A percentile compares a stretch with the other conserved stretches of the same genome.
phyloP scores from a whole-genome alignment of 2,329 filamentous ascomycete genomes.

The Aspergillus chevalieri region DNA sequence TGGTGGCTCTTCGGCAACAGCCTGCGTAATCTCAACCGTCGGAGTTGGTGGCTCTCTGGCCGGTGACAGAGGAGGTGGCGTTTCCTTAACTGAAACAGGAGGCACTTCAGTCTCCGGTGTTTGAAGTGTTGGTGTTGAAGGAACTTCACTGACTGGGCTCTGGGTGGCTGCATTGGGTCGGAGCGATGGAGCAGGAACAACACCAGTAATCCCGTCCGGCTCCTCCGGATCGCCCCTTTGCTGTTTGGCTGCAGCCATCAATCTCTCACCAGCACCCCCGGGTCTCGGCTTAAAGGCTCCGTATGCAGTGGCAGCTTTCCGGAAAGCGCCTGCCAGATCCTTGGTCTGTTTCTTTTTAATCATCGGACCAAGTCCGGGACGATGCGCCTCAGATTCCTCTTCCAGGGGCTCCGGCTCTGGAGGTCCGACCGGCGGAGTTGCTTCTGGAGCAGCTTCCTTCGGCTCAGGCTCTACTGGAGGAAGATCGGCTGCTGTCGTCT shows the following conservation, averaged over 20 bases:
- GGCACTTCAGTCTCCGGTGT: not conserved
- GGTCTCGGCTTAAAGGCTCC: slow-evolving; percentile 80
- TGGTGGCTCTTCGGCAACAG: slow-evolving; percentile 23
- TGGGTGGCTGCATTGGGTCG: slow-evolving; percentile 31
- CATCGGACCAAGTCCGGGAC: slow-evolving; percentile 86
- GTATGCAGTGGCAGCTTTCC: slow-evolving; percentile 68
- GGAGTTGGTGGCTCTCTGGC: slow-evolving; percentile 22
- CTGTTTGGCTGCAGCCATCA: slow-evolving; percentile 53
- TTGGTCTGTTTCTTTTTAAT: slow-evolving; percentile 70
- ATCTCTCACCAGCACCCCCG: slow-evolving; percentile 76
- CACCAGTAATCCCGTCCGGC: slow-evolving; percentile 82
- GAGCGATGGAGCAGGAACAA: slow-evolving; percentile 68
- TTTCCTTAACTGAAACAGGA: slow-evolving; percentile 6
- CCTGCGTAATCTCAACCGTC: slow-evolving; percentile 35
- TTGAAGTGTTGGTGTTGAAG: not conserved
- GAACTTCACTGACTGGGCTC: slow-evolving; percentile 14
- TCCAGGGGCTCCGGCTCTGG: slow-evolving; percentile 19
- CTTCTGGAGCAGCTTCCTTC: slow-evolving; percentile 6
- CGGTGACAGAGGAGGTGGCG: slow-evolving; percentile 10
- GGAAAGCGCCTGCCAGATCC: slow-evolving; percentile 68
- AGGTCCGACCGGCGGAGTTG: slow-evolving; percentile 8
- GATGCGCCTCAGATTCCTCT: slow-evolving; percentile 49
- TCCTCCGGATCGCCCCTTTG: slow-evolving; percentile 57
- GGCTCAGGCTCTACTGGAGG: slow-evolving; percentile 5
- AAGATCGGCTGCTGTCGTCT: slow-evolving; percentile 3